A percentile compares a stretch with the other conserved stretches of the same genome.
These are phyloP conservation scores for Fraxinus excelsior DNA, from an alignment of 257 asterid species.

Conservation along the genomic window DNA sequence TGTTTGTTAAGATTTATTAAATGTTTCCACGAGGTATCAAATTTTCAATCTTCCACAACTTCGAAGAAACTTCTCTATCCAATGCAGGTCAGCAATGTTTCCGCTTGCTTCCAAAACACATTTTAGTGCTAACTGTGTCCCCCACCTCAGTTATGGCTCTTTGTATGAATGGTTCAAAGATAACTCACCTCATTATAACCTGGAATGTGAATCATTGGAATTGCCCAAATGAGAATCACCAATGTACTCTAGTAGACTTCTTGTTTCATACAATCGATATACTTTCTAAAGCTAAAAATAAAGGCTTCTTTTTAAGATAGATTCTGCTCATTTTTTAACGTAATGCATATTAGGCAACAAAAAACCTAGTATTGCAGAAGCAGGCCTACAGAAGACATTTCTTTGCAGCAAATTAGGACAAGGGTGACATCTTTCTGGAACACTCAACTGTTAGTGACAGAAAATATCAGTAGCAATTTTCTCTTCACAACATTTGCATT, in stretches of 20 bases:
- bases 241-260: slow-evolving; percentile 9
- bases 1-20: slow-evolving; percentile 15
- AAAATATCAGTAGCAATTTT: slow-evolving; percentile 21
- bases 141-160: slow-evolving; percentile 25
- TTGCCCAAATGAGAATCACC: slow-evolving; percentile 19
- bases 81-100: slow-evolving; percentile 23
- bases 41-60: slow-evolving; percentile 13
- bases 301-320: not conserved
- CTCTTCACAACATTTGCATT: slow-evolving; percentile 12
- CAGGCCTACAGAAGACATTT: slow-evolving; percentile 9
- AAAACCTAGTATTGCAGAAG: slow-evolving; percentile 20
- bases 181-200: slow-evolving; percentile 25
- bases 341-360: slow-evolving; percentile 4
- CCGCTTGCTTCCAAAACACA: slow-evolving; percentile 27
- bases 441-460: slow-evolving; percentile 17
- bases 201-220: slow-evolving; percentile 31
- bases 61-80: slow-evolving; percentile 24
- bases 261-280: slow-evolving; percentile 18
- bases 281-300: not conserved
- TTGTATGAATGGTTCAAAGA: slow-evolving; percentile 26
- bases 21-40: not conserved
- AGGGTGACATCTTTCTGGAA: slow-evolving; percentile 1
- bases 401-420: slow-evolving; percentile 6
- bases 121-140: slow-evolving; percentile 26
- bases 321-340: not conserved